These are phyloP conservation scores for Hippophae gyantsensis DNA, from an alignment of 306 rosid species.

Conservation along the genomic window DNA sequence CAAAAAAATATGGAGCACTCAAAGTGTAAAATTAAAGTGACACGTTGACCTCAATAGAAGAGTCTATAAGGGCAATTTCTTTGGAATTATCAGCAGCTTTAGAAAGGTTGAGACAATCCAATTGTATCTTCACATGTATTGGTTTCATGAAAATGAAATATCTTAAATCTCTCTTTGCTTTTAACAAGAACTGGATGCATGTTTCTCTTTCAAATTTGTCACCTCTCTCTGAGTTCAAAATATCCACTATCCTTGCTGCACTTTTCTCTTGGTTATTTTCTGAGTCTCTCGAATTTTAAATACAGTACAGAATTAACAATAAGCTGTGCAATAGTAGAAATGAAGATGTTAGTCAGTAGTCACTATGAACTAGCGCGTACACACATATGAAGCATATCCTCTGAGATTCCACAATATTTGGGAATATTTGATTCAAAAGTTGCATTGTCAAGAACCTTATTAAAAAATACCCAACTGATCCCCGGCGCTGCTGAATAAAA, in stretches of 20 bases:
- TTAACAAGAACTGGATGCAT: slow-evolving; percentile 40
- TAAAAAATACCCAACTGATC: background rate
- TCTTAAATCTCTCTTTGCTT: slow-evolving; percentile 53
- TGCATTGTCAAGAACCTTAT: too few species aligned
- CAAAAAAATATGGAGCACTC: background rate
- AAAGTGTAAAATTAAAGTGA: slow-evolving; percentile 27
- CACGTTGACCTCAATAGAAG: slow-evolving; percentile 48
- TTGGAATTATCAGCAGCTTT: slow-evolving; percentile 51
- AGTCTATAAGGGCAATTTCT: slow-evolving; percentile 53
- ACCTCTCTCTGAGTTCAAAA: too few species aligned
- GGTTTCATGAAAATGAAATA: slow-evolving; percentile 59
- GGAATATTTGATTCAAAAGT: too few species aligned
- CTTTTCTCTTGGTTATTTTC: too few species aligned
- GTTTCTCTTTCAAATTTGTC: slow-evolving; percentile 38
- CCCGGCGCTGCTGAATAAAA: background rate
- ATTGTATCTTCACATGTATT: slow-evolving; percentile 56
- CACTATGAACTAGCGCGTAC: background rate
- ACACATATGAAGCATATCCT: background rate
- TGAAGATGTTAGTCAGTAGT: too few species aligned
- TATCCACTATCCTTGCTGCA: too few species aligned
- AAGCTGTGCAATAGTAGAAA: too few species aligned
- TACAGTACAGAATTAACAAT: too few species aligned
- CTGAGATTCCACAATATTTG: too few species aligned
- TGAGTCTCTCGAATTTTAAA: too few species aligned
- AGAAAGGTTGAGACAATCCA: slow-evolving; percentile 48